Evolutionary conservation across 2,329 filamentous ascomycete genomes (phyloP).

Genomic region (Cladosporium austrohemisphaericum): DNA sequence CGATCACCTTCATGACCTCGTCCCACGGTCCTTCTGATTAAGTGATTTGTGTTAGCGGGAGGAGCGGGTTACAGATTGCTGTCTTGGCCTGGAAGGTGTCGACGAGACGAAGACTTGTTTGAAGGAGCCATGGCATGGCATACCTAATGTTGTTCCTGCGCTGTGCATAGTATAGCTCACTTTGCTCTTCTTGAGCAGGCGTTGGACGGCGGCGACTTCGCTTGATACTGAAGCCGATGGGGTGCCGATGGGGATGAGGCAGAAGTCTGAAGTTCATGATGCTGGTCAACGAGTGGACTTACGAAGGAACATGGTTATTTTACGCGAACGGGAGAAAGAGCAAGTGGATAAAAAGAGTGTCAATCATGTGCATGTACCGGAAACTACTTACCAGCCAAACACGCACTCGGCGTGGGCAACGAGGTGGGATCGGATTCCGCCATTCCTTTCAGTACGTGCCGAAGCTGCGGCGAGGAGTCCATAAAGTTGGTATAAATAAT

Average conservation of each 20-base stretch:
- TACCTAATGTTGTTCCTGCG: constrained; percentile 87
- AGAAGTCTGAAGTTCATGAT: too few species aligned
- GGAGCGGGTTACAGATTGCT: neutral
- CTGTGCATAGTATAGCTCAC: constrained; percentile 87
- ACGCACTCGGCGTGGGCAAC: constrained; percentile 63
- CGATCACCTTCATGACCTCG: constrained; percentile 76
- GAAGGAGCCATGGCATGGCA: constrained; percentile 27
- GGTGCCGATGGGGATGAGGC: constrained; percentile 72
- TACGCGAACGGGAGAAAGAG: too few species aligned
- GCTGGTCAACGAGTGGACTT: too few species aligned
- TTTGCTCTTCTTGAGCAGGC: constrained; percentile 74
- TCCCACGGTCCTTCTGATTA: constrained; percentile 82
- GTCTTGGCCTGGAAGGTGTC: neutral
- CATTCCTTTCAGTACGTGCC: constrained; percentile 28
- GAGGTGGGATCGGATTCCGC: constrained; percentile 27
- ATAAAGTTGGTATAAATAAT: constrained; percentile 16
- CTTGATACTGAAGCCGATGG: constrained; percentile 48
- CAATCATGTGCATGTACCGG: too few species aligned
- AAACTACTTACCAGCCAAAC: constrained; percentile 55
- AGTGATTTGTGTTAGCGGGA: too few species aligned
- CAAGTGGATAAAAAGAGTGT: too few species aligned
- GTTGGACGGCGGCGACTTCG: constrained; percentile 85
- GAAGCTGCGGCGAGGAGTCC: constrained; percentile 31
- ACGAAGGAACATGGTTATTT: too few species aligned
- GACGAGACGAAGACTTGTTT: neutral